Base-by-base conservation (phyloP, 345 rosid species). In the Isatis tinctoria region DNA sequence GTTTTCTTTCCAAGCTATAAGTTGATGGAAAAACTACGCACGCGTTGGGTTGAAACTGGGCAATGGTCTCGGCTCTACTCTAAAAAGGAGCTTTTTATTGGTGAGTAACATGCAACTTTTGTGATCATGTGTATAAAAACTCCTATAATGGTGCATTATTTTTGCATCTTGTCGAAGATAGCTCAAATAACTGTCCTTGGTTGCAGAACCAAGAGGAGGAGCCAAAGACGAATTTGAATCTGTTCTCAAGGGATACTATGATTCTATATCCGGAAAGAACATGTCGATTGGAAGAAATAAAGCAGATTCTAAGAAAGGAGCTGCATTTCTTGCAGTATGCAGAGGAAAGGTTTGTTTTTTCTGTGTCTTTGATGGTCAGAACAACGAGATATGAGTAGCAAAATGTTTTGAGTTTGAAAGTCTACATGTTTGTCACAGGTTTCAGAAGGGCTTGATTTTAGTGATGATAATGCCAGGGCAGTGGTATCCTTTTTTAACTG, bases 1-100 rank as follows among this genome's bases (percentile, higher is more conserved):
- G 85, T 92, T 33, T 95, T 92, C 86, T 95, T 94, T 79, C 99
- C 97, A 48, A 95, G 99, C 84, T 95, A 92, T 85, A 95, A 88
- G 78, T 81, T 95, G 79, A 88, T 95, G 97, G 97, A 90, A 72
- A 95, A 90, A 78, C 85, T 95, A 48, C 81, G 88, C 81, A 82
- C 67, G 17, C 93, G 99, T 64, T 95, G 99, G 99, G 91, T 64
- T 33, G 85, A 83, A 84, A 92, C 99, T 70, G 96, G 93, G 36
- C 97, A 88, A 83, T 95, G 97, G 99, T 82, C 85, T 24, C 85
- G 72, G 64, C 83, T 95, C 54, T 82, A 85, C 83, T 88, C 85
- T 39, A 80, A 68, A 70, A 95, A 92, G 81, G 65, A 88, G 37
- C 78, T 88, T 33, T 92, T 86, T 83, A 84, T 85, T 41, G 99